phyloP scores from a whole-genome alignment of 306 rosid species.

The Prinsepia uniflora region DNA sequence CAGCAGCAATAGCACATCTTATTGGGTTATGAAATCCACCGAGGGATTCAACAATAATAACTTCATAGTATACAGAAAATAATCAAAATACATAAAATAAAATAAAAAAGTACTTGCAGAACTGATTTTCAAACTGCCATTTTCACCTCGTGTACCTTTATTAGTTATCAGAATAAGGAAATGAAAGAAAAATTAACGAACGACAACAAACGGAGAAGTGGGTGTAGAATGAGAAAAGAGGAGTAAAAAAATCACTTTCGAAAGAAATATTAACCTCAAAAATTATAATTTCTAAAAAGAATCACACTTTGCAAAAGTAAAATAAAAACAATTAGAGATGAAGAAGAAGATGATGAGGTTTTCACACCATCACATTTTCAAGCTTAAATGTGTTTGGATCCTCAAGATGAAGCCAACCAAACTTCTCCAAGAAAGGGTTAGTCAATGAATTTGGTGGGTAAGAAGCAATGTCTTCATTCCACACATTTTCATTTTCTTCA shows the following conservation, averaged over 20 bases:
- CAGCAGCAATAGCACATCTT: slow-evolving; percentile 8
- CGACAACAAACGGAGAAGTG: no score
- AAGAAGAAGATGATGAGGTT: no score
- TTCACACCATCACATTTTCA: background rate
- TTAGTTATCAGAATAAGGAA: background rate
- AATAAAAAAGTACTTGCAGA: no score
- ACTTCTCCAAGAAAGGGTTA: slow-evolving; percentile 80
- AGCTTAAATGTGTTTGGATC: slow-evolving; percentile 48
- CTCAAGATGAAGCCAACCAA: slow-evolving; percentile 67
- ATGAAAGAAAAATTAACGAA: background rate
- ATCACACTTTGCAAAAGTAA: background rate
- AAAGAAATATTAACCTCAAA: background rate
- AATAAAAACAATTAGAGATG: background rate
- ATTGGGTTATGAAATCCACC: slow-evolving; percentile 30
- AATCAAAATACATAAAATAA: background rate
- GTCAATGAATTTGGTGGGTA: slow-evolving; percentile 70
- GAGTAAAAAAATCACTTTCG: no score
- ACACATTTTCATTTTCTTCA: slow-evolving; percentile 40
- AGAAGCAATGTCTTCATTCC: slow-evolving; percentile 60
- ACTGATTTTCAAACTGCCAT: no score
- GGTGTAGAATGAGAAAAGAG: no score
- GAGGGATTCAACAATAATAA: slow-evolving; percentile 27
- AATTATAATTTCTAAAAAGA: background rate
- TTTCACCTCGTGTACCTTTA: no score
- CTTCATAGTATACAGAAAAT: slow-evolving; percentile 23